Percentiles rank a stretch among this genome's conserved stretches.
Evolutionary conservation across 495 filamentous ascomycete species (phyloP).

Genomic region (Talaromyces borbonicus): DNA sequence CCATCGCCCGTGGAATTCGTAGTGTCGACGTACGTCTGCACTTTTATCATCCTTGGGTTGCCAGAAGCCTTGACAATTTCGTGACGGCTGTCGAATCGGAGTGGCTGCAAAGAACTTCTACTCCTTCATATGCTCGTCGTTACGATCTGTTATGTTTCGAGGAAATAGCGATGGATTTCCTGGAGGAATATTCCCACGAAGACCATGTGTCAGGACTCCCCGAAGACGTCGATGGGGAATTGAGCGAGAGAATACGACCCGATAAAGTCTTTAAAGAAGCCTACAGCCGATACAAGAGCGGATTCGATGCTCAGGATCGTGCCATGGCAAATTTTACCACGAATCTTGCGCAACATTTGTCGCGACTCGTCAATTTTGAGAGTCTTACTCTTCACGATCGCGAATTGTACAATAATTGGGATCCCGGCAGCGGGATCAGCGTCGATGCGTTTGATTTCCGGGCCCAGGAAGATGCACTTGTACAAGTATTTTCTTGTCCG

Average conservation of each 20-base stretch:
- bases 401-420: neutral
- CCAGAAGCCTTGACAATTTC: neutral
- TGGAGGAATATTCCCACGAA: neutral
- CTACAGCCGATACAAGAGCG: neutral
- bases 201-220: neutral
- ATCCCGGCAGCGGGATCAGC: neutral
- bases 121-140: neutral
- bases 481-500: neutral
- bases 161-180: neutral
- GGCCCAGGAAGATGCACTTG: neutral
- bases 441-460: neutral
- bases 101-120: neutral
- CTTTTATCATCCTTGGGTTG: constrained; percentile 6
- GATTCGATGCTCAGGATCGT: neutral
- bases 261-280: neutral
- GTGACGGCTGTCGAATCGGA: neutral
- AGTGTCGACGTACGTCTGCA: neutral
- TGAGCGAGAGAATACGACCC: neutral
- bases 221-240: neutral
- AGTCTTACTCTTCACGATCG: neutral
- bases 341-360: neutral
- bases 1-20: neutral
- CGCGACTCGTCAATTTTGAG: neutral
- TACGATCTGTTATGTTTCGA: neutral
- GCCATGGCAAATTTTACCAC: neutral